Evolutionary conservation across 352 stramenopile species (phyloP).

Genomic region (Phytophthora pisi): DNA sequence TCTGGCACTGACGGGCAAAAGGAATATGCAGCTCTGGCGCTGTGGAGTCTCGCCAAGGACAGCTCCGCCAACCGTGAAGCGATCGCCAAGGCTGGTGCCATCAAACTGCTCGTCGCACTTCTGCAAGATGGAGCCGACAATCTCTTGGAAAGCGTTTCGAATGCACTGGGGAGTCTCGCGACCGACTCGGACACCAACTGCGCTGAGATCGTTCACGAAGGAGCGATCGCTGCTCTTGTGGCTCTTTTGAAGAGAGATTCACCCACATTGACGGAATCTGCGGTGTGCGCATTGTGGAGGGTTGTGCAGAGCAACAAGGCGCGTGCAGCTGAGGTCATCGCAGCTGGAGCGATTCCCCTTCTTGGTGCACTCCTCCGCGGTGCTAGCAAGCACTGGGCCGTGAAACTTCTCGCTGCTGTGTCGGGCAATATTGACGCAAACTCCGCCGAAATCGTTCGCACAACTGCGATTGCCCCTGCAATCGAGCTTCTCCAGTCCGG

Average conservation of each 20-base stretch:
- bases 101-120: not conserved
- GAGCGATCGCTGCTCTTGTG: not conserved
- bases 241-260: not conserved
- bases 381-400: not conserved
- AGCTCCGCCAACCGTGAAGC: not conserved
- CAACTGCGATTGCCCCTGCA: not conserved
- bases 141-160: not conserved
- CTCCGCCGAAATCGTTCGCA: not conserved
- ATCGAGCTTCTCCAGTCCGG: not conserved
- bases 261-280: not conserved
- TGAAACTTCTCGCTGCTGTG: not conserved
- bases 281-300: not conserved
- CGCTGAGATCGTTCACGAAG: not conserved
- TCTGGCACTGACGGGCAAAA: not conserved
- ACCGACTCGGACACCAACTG: not conserved
- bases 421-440: not conserved
- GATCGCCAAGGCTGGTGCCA: not conserved
- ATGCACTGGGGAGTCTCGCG: not conserved
- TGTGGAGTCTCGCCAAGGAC: conserved; percentile 1
- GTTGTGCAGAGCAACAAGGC: not conserved
- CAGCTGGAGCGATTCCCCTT: not conserved
- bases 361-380: not conserved
- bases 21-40: not conserved
- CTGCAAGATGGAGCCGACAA: not conserved
- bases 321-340: not conserved